phyloP scores from a whole-genome alignment of 2,329 filamentous ascomycete species.

The Stylonectria norvegica region DNA sequence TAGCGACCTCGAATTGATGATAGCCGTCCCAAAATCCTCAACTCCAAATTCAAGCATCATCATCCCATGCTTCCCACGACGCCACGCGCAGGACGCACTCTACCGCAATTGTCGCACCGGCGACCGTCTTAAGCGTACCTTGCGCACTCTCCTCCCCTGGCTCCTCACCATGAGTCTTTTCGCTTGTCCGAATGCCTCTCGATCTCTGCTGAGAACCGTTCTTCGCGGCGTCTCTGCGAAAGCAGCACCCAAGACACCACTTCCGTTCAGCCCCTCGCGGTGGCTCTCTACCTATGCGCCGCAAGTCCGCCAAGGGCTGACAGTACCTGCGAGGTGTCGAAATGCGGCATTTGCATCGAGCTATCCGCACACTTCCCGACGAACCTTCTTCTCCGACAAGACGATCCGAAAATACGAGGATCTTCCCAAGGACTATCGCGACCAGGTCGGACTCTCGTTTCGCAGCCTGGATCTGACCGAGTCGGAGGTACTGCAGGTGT shows the following conservation, averaged over 20 bases:
- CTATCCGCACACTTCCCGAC: slow-evolving; percentile 21
- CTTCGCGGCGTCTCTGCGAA: slow-evolving; percentile 24
- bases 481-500: slow-evolving; percentile 46
- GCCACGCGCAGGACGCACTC: slow-evolving; percentile 10
- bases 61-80: slow-evolving; percentile 15
- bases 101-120: slow-evolving; percentile 18
- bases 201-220: slow-evolving; percentile 29
- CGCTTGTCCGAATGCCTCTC: slow-evolving; percentile 28
- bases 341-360: slow-evolving; percentile 10
- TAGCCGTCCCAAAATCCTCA: slow-evolving; percentile 16
- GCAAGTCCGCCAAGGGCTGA: slow-evolving; percentile 5
- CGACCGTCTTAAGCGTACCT: slow-evolving; percentile 23
- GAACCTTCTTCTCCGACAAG: slow-evolving; percentile 34
- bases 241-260: slow-evolving; percentile 12
- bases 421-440: slow-evolving; percentile 55
- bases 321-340: slow-evolving; percentile 9
- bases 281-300: slow-evolving; percentile 20
- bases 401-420: slow-evolving; percentile 54
- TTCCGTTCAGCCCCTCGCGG: slow-evolving; percentile 20
- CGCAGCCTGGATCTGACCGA: slow-evolving; percentile 46
- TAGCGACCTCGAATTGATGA: no score
- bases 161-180: slow-evolving; percentile 30
- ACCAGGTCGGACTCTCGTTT: slow-evolving; percentile 54
- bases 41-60: slow-evolving; percentile 26
- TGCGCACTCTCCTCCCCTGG: slow-evolving; percentile 16